Percentiles rank a stretch among this genome's conserved stretches.
Evolutionary conservation across 441 rosid genomes (phyloP).

Genomic region (Euphorbia schlechtendalii): DNA sequence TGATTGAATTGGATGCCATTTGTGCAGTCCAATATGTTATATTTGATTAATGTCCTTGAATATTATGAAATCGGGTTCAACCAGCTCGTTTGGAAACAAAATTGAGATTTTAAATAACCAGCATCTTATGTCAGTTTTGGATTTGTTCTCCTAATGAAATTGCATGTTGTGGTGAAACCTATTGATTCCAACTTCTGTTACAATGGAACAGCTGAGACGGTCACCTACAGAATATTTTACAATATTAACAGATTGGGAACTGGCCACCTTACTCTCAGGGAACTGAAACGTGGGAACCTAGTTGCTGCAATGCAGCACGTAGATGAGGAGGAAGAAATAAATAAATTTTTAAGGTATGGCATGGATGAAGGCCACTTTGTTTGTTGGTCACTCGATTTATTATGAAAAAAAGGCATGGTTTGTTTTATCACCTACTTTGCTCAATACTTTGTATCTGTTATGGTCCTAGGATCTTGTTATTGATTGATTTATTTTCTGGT

Average conservation of each 20-base stretch:
- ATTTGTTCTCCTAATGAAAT: too few species aligned
- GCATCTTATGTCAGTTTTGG: neutral
- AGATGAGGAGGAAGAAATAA: constrained; percentile 96
- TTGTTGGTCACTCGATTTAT: neutral
- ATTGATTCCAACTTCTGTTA: constrained; percentile 10
- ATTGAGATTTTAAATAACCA: neutral
- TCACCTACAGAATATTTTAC: constrained; percentile 89
- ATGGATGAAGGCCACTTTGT: neutral
- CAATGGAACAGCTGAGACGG: constrained; percentile 81
- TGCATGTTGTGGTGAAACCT: constrained; percentile 1
- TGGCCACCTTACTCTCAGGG: constrained; percentile 81
- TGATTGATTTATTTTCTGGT: neutral
- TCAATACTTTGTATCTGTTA: neutral
- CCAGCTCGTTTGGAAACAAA: neutral
- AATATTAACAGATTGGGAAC: constrained; percentile 80
- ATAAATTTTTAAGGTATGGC: constrained; percentile 89
- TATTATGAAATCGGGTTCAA: neutral
- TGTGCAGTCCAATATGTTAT: neutral
- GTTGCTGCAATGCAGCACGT: constrained; percentile 77
- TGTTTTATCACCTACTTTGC: neutral
- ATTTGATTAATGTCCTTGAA: neutral
- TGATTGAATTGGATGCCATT: neutral
- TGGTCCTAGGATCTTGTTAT: neutral
- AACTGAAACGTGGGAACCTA: constrained; percentile 78
- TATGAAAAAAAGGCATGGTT: neutral